These are phyloP conservation scores for Blastocladiella britannica DNA, from an alignment of 192 early-diverging fungal genomes.

Conservation along the genomic window DNA sequence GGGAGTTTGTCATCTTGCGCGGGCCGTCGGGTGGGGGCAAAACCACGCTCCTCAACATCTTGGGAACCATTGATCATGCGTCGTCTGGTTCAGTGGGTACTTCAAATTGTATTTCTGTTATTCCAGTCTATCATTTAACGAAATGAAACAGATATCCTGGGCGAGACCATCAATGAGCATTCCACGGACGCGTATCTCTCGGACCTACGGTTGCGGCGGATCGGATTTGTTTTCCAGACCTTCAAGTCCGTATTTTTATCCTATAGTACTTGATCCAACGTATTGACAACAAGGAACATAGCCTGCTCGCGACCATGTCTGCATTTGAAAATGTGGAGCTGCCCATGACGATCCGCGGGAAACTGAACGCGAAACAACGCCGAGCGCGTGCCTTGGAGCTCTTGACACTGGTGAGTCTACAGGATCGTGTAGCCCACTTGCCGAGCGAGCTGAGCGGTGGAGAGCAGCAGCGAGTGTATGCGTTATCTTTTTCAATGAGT, in stretches of 20 bases:
- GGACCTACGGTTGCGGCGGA: conserved; percentile 10
- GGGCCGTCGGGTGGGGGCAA: conserved; percentile 24
- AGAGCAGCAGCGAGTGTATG: conserved; percentile 17
- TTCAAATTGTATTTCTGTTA: background rate
- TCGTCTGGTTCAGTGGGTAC: conserved; percentile 11
- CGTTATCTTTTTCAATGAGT: too few relatives aligned
- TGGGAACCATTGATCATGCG: conserved; percentile 13
- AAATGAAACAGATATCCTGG: conserved; percentile 9
- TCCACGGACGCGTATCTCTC: conserved; percentile 11
- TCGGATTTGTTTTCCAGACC: conserved; percentile 4
- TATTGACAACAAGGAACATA: too few relatives aligned
- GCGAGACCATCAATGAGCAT: conserved; percentile 7
- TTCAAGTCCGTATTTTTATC: background rate
- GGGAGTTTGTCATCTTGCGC: conserved; percentile 19
- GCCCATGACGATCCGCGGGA: conserved; percentile 14
- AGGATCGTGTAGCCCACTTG: conserved; percentile 13
- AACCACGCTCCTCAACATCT: conserved; percentile 17
- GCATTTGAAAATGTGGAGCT: conserved; percentile 16
- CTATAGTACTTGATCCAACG: conserved; percentile 10
- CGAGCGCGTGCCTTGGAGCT: conserved; percentile 9
- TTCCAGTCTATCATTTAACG: background rate
- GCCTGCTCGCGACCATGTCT: conserved; percentile 14
- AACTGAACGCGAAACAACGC: conserved; percentile 4
- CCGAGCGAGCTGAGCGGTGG: conserved; percentile 16
- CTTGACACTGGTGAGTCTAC: conserved; percentile 10